phyloP scores from a whole-genome alignment of 176 grass and related monocot genomes.

The Olyra latifolia region DNA sequence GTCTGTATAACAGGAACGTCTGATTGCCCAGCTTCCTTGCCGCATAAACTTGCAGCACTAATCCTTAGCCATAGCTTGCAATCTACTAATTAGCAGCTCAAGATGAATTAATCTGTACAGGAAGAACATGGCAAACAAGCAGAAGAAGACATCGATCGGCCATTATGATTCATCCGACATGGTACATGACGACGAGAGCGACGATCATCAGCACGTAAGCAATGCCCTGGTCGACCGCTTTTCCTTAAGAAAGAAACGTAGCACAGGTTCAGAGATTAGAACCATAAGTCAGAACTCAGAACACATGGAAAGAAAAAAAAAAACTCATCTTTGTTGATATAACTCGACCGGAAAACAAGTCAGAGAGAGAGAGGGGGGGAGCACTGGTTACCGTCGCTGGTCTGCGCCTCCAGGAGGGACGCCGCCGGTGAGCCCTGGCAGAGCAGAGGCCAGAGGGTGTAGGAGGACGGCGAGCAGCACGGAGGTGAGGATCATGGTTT shows the following conservation, averaged over 20 bases:
- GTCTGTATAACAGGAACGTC: background rate
- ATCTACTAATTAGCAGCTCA: background rate
- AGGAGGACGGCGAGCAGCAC: background rate
- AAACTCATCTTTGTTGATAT: background rate
- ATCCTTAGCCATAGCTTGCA: background rate
- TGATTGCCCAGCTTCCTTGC: background rate
- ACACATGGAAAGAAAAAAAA: background rate
- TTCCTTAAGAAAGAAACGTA: background rate
- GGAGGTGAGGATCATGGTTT: background rate
- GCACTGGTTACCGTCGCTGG: background rate
- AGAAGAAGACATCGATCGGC: background rate
- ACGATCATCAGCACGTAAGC: background rate
- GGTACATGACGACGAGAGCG: background rate
- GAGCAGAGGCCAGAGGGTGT: background rate
- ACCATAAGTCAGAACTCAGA: background rate
- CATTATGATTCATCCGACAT: background rate
- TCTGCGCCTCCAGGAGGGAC: background rate
- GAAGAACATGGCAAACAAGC: background rate
- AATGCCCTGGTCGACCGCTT: background rate
- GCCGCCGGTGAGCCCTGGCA: conserved; percentile 3
- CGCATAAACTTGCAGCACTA: background rate
- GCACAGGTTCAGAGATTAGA: too few relatives aligned
- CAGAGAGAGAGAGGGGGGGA: background rate
- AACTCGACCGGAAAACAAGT: background rate
- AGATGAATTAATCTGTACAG: background rate